Conservation (phyloP, 148 eudicot species). For the Rhododendron molle region DNA sequence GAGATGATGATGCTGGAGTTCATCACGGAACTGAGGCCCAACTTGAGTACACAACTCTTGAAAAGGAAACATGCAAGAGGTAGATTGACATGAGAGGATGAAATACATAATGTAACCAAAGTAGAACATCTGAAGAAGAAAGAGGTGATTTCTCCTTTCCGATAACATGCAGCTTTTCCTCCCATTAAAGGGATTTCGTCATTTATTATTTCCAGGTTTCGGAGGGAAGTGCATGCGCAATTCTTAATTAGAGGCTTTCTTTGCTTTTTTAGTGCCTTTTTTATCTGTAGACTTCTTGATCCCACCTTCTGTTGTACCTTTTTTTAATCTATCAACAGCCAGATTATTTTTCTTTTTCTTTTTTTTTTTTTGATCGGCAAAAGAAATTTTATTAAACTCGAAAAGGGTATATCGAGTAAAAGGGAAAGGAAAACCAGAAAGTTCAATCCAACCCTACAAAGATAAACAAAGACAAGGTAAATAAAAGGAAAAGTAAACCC, state of each 20-base stretch:
- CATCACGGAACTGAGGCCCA: constrained; percentile 91
- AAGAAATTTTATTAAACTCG: too few relatives aligned
- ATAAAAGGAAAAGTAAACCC: too few relatives aligned
- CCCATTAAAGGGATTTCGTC: not conserved
- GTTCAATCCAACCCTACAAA: too few relatives aligned
- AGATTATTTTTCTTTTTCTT: not conserved
- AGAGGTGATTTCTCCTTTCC: not conserved
- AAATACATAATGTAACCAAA: not conserved
- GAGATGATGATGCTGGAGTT: constrained; percentile 78
- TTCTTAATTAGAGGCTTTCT: not conserved
- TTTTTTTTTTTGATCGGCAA: too few relatives aligned
- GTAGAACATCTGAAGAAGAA: not conserved
- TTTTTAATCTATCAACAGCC: not conserved
- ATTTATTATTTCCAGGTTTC: not conserved
- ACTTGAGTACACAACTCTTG: constrained; percentile 93
- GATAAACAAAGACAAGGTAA: too few relatives aligned
- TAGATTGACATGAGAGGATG: not conserved
- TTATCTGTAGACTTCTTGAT: not conserved
- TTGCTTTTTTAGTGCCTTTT: not conserved
- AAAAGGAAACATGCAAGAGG: constrained; percentile 8
- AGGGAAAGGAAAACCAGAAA: too few relatives aligned
- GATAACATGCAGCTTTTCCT: not conserved
- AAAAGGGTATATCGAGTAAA: too few relatives aligned
- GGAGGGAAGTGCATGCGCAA: not conserved
- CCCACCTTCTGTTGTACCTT: not conserved